phyloP scores from a whole-genome alignment of 176 grass and related monocot species.

The Oryza australiensis region DNA sequence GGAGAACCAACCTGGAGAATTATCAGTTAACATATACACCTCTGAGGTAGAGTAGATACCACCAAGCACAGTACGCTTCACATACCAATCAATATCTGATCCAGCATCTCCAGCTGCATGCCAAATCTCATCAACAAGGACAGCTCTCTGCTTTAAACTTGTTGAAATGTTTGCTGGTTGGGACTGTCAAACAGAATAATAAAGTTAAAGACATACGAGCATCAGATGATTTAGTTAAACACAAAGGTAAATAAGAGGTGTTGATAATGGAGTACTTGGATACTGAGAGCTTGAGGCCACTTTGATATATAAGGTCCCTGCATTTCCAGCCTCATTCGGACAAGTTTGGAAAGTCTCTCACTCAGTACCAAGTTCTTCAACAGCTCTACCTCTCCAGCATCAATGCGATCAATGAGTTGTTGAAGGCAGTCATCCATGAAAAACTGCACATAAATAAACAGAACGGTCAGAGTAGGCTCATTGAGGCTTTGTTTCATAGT shows the following conservation, averaged over 20 bases:
- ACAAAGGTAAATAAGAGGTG: neutral
- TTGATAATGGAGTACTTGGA: constrained; percentile 61
- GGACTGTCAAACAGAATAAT: constrained; percentile 54
- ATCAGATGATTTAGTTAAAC: constrained; percentile 15
- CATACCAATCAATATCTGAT: constrained; percentile 95
- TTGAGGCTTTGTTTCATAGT: neutral
- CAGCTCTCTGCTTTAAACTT: constrained; percentile 91
- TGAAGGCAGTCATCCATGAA: constrained; percentile 99
- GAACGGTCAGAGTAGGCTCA: neutral
- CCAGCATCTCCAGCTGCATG: constrained; percentile 82
- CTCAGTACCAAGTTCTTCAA: constrained; percentile 74
- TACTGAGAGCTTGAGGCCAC: constrained; percentile 96
- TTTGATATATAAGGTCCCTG: constrained; percentile 89
- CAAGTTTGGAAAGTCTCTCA: constrained; percentile 74
- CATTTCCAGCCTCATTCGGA: constrained; percentile 82
- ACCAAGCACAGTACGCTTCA: constrained; percentile 86
- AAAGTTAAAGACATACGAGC: neutral
- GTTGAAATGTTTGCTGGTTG: constrained; percentile 82
- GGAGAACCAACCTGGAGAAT: constrained; percentile 72
- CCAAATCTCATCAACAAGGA: constrained; percentile 95
- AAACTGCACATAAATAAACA: constrained; percentile 46
- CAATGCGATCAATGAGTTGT: constrained; percentile 77
- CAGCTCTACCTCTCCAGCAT: constrained; percentile 74
- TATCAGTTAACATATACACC: constrained; percentile 95
- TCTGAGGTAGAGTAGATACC: constrained; percentile 98